These are phyloP conservation scores for Talaromyces sp. DNA, from an alignment of 2,329 filamentous ascomycete species.

Conservation along the genomic window DNA sequence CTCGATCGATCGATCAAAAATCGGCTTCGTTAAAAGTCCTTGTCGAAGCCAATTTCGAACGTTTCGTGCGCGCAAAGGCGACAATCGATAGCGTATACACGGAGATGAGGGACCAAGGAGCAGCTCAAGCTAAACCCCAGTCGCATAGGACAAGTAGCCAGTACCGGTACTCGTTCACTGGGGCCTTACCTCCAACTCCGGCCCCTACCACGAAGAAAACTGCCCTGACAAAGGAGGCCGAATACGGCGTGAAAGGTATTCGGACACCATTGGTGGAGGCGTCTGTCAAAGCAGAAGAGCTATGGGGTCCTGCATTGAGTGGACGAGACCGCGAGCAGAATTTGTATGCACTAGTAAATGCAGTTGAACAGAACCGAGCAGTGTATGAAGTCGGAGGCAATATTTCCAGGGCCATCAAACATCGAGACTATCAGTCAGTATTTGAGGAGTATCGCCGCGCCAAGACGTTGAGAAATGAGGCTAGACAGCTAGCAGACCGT, in stretches of 20 bases:
- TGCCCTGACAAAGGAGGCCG: constrained; percentile 84
- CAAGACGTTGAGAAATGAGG: constrained; percentile 74
- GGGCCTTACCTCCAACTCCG: constrained; percentile 34
- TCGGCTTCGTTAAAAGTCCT: constrained; percentile 93
- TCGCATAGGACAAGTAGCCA: constrained; percentile 64
- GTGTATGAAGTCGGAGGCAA: constrained; percentile 75
- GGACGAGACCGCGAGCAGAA: constrained; percentile 87
- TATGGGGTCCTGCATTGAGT: constrained; percentile 91
- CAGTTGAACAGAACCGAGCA: constrained; percentile 72
- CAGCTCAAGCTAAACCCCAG: constrained; percentile 40
- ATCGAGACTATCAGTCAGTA: constrained; percentile 82
- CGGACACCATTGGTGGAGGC: constrained; percentile 83
- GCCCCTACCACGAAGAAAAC: constrained; percentile 70
- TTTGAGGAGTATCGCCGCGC: constrained; percentile 83
- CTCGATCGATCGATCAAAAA: constrained; percentile 92
- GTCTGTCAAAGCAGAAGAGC: constrained; percentile 88
- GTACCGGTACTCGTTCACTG: constrained; percentile 41
- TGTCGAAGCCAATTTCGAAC: constrained; percentile 96
- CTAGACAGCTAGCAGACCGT: constrained; percentile 61
- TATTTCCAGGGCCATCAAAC: constrained; percentile 78
- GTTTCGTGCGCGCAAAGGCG: constrained; percentile 93
- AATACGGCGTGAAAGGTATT: constrained; percentile 83
- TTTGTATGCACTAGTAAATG: constrained; percentile 69
- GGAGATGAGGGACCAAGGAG: constrained; percentile 79
- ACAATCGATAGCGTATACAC: constrained; percentile 98